These are phyloP conservation scores for Verticillium tricorpus DNA, from an alignment of 2,329 filamentous ascomycete species.

Conservation along the genomic window DNA sequence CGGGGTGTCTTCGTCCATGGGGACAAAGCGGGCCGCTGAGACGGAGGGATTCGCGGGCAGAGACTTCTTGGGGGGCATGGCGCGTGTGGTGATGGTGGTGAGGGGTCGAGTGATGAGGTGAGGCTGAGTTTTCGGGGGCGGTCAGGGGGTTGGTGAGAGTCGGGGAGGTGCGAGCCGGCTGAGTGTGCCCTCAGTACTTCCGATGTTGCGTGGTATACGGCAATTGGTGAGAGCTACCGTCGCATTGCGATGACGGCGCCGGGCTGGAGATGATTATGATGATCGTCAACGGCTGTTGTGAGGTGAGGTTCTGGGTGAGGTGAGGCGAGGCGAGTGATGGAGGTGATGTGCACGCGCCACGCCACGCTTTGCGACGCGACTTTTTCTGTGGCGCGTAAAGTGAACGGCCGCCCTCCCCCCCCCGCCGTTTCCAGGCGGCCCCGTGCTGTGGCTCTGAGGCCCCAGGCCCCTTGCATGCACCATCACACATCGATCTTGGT, in stretches of 20 bases:
- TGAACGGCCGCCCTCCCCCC: background rate
- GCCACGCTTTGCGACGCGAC: background rate
- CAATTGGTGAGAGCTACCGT: background rate
- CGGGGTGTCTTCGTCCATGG: conserved; percentile 33
- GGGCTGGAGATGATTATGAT: background rate
- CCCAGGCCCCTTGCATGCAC: too few species aligned
- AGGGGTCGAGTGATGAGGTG: background rate
- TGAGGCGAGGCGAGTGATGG: background rate
- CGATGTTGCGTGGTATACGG: background rate
- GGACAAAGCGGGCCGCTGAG: conserved; percentile 39
- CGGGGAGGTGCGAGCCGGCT: background rate
- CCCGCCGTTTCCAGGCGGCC: background rate
- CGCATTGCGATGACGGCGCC: background rate
- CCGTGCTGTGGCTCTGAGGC: background rate
- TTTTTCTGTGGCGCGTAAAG: conserved; percentile 3
- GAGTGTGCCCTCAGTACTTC: background rate
- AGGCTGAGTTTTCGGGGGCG: background rate
- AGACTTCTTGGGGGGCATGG: conserved; percentile 42
- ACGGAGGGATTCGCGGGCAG: conserved; percentile 20
- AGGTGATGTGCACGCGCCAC: background rate
- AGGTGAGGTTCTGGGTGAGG: background rate
- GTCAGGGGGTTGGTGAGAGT: background rate
- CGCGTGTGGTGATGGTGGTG: background rate
- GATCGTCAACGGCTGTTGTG: background rate
- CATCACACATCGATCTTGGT: too few species aligned